phyloP scores from a whole-genome alignment of 768 basidiomycete genomes.

The Cystofilobasidium bisporidii region DNA sequence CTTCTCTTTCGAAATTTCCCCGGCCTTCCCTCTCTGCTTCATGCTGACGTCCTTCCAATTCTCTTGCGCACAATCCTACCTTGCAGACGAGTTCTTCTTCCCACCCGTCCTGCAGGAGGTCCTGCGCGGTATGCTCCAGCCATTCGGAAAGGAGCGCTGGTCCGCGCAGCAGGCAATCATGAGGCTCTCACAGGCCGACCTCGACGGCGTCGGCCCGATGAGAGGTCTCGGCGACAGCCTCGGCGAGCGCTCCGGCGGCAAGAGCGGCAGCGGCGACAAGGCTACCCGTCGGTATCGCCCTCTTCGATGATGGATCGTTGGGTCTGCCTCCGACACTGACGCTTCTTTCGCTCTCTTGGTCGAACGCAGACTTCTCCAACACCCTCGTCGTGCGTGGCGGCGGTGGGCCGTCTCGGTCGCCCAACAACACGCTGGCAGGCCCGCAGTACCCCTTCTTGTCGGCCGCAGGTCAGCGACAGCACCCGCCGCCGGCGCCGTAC shows the following conservation, averaged over 20 bases:
- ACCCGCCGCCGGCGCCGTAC: background rate
- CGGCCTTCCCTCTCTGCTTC: too few relatives aligned
- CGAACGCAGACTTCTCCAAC: background rate
- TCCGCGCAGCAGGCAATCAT: conserved; percentile 34
- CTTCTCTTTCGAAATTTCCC: too few relatives aligned
- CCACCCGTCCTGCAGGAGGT: conserved; percentile 31
- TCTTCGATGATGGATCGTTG: too few relatives aligned
- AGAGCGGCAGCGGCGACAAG: background rate
- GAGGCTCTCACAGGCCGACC: conserved; percentile 20
- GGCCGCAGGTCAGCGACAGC: background rate
- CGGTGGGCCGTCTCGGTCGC: background rate
- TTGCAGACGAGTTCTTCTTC: conserved; percentile 30
- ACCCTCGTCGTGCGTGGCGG: background rate
- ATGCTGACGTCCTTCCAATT: conserved; percentile 29
- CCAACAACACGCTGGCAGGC: background rate
- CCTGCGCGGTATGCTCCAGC: conserved; percentile 34
- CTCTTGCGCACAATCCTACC: conserved; percentile 17
- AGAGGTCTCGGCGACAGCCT: background rate
- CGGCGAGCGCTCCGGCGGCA: background rate
- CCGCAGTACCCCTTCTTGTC: conserved; percentile 21
- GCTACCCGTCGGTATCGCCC: too few relatives aligned
- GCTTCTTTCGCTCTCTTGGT: background rate
- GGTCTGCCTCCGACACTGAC: too few relatives aligned
- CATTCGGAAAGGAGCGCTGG: conserved; percentile 33
- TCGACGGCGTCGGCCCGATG: background rate